Evolutionary conservation across 1,284 basidiomycete species (phyloP), one percentile per base, ranked within the genome.

Genomic region (Moesziomyces sp.): DNA sequence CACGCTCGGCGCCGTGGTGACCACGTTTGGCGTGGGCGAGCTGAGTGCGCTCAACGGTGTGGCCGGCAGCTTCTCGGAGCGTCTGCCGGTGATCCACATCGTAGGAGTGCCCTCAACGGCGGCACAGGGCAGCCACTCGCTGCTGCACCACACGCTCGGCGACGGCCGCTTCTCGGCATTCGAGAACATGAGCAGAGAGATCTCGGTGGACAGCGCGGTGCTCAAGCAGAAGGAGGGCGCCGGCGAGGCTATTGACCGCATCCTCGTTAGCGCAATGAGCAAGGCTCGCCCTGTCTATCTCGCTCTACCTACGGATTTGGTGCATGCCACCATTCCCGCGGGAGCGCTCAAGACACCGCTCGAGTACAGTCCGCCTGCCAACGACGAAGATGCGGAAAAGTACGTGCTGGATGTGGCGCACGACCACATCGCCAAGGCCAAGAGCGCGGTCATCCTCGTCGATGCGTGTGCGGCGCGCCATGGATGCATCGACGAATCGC

Each of bases 61-160:
- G n/a, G 85, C 86, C 3, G 87, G 86, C 21, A 79, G 80, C 49
- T 85, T 86, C 54, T 91, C 92, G 26, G 94, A 98, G 85, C 91
- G 93, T 86, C 90, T 98, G 6, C 95, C 95, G 9, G 88, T 98
- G 5, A 87, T 98, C 7, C 95, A 98, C 83, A 89, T 98, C 50
- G 95, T 92, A 51, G 95, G 95, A 61, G 90, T 90, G 1, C 94
- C 95, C 0, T 91, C 89, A 72, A 92, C 91, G 1, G 76, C 85
- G 14, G 90, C 93, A 72, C 90, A 92, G 77, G 90, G 88, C 30
- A 70, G 79, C 18, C 74, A 80, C 7, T 79, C 81, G 3, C 59
- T 85, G 35, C 77, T 86, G n/a, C 85, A 86, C 71, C 85, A 86
- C 74, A 85, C 81, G 14, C 51, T 83, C 47, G 81, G 79, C 21